phyloP scores from a whole-genome alignment of 176 grass and related monocot species.

The Oryza meridionalis region DNA sequence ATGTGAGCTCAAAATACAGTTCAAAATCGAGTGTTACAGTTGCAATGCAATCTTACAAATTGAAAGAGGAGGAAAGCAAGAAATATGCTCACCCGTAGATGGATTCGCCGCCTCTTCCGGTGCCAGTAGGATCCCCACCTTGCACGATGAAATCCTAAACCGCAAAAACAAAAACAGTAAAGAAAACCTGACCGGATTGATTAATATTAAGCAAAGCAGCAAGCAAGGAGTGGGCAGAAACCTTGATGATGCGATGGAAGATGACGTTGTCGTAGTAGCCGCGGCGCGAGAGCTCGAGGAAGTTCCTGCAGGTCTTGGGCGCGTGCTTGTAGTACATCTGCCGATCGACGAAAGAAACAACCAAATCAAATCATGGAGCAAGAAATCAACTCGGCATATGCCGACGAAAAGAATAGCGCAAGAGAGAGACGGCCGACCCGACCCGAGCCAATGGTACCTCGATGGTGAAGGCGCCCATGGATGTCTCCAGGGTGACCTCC shows the following conservation, averaged over 20 bases:
- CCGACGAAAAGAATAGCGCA: no score
- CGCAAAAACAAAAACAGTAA: conserved; percentile 1
- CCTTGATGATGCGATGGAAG: conserved; percentile 99
- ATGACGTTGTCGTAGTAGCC: conserved; percentile 81
- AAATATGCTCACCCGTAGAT: conserved; percentile 78
- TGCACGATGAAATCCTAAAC: conserved; percentile 96
- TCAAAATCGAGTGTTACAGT: not conserved
- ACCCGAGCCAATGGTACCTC: conserved; percentile 48
- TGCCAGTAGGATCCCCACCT: conserved; percentile 97
- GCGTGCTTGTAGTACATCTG: conserved; percentile 99
- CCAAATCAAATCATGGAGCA: conserved; percentile 24
- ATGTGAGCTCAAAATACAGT: not conserved
- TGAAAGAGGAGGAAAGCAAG: conserved; percentile 13
- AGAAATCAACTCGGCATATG: not conserved
- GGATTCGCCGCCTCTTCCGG: conserved; percentile 92
- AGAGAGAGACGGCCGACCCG: not conserved
- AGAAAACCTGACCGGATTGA: not conserved
- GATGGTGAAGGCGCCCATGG: conserved; percentile 83
- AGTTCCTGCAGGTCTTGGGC: conserved; percentile 96
- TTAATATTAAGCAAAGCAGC: not conserved
- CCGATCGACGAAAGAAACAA: not conserved
- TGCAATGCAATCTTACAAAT: conserved; percentile 1
- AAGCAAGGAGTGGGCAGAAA: conserved; percentile 18
- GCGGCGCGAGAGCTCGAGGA: conserved; percentile 84
- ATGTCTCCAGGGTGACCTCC: conserved; percentile 88